These are phyloP conservation scores for Allantophomopsis lycopodina DNA, from an alignment of 2,329 filamentous ascomycete species.

Conservation along the genomic window DNA sequence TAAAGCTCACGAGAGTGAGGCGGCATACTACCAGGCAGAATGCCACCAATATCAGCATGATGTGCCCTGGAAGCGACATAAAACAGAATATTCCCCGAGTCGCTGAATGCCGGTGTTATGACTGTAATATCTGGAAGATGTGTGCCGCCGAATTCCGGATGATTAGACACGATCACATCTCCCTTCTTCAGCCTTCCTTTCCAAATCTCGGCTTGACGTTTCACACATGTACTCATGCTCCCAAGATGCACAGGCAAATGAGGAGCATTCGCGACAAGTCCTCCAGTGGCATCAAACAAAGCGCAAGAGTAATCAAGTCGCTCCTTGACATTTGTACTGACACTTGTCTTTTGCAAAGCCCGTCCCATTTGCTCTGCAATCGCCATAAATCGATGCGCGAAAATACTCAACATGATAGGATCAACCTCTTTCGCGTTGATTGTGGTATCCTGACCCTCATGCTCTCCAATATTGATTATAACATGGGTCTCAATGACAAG, in stretches of 20 bases:
- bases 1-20: constrained; percentile 52
- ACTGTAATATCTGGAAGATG: constrained; percentile 77
- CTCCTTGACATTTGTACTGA: constrained; percentile 72
- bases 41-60: constrained; percentile 74
- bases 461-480: constrained; percentile 66
- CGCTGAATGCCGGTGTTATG: constrained; percentile 65
- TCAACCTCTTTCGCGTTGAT: constrained; percentile 43
- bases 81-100: constrained; percentile 57
- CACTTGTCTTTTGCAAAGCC: constrained; percentile 65
- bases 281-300: constrained; percentile 63
- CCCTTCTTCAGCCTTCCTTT: constrained; percentile 63
- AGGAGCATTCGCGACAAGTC: constrained; percentile 66
- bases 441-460: constrained; percentile 18
- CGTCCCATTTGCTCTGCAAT: constrained; percentile 79
- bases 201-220: constrained; percentile 70
- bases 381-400: constrained; percentile 73
- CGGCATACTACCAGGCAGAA: constrained; percentile 70
- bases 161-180: constrained; percentile 74
- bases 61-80: constrained; percentile 66
- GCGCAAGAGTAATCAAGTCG: constrained; percentile 75
- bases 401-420: constrained; percentile 66
- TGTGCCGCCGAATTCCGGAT: constrained; percentile 73
- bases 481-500: constrained; percentile 77
- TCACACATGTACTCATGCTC: constrained; percentile 75
- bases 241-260: constrained; percentile 73